Evolutionary conservation across 768 basidiomycete species (phyloP).

Genomic region (Rhodocollybia butyracea): DNA sequence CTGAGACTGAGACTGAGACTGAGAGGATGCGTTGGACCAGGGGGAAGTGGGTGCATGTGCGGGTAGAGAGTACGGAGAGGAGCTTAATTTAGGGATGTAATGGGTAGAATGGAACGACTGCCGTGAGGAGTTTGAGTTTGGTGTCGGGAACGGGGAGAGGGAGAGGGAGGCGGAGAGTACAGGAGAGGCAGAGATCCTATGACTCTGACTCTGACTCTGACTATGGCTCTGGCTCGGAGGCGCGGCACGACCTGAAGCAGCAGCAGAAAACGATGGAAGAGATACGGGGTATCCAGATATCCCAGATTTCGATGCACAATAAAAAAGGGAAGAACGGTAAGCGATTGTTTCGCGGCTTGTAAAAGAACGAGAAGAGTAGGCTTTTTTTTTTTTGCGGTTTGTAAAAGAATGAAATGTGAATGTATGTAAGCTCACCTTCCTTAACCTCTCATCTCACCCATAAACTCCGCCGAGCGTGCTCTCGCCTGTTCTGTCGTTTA

Average conservation of each 20-base stretch:
- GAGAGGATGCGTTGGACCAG: neutral
- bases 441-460: conserved; percentile 71
- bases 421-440: conserved; percentile 69
- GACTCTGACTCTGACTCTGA: no score
- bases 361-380: no score
- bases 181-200: neutral
- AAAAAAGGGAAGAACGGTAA: neutral
- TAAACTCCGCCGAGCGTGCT: conserved; percentile 56
- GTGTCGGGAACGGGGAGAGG: neutral
- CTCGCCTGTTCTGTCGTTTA: neutral
- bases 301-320: conserved; percentile 77
- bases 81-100: neutral
- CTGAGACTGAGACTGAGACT: neutral
- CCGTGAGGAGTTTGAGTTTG: neutral
- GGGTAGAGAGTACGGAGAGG: neutral
- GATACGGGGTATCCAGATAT: no score
- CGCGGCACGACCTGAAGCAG: no score
- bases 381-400: no score
- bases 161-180: no score
- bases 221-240: no score
- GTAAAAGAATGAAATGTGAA: no score
- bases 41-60: neutral
- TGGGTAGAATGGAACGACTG: neutral
- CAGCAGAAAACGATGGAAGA: neutral
- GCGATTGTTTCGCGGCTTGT: no score